Base-by-base conservation (phyloP, 495 filamentous ascomycete species). In the Neohortaea acidophila region DNA sequence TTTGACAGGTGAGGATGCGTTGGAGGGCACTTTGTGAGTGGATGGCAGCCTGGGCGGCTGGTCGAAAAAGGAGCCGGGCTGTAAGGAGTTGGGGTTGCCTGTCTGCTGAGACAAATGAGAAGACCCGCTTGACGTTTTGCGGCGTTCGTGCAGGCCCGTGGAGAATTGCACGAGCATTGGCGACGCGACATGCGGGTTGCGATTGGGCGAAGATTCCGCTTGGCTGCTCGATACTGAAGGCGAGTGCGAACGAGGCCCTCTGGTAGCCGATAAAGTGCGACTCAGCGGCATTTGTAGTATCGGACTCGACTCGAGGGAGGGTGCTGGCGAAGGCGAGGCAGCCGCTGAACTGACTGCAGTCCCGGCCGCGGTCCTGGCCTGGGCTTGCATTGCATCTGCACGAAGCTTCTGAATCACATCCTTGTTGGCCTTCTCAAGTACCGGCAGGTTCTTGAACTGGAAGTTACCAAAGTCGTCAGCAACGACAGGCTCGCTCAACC, bases 371-470 rank as follows among this genome's bases (percentile, higher is more conserved):
- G 38, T 23, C 40, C 57, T 62, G 35, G 44, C 45, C 36, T 65
- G 61, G 10, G 56, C 56, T 34, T 64, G 59, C 57, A 64, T 56
- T 14, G 62, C 86, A 53, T 94, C 87, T 19, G 84, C 82, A 8
- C 85, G 73, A 40, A 97, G 67, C 51, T 94, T 93, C 51, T 96
- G 85, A 25, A 97, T 89, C 28, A 94, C 83, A 55, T 97, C 91
- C 53, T 96, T 96, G 55, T 97, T 97, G 25, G 91, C 89, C 55
- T 93, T 96, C 54, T 94, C 87, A 14, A 97, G 68, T 39, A 96
- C 87, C 1, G 89, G 84, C 22, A 97, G 66, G 50, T 97, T 97
- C 62, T 94, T 97, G 67, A 92, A 97, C 22, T 84, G 70, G 62
- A 97, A 97, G 43, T 72, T 82, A 23, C 89, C 89, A 64, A 97